Base-by-base conservation (phyloP, 1,139 yeast genomes). In the Magnusiomyces magnusii region DNA sequence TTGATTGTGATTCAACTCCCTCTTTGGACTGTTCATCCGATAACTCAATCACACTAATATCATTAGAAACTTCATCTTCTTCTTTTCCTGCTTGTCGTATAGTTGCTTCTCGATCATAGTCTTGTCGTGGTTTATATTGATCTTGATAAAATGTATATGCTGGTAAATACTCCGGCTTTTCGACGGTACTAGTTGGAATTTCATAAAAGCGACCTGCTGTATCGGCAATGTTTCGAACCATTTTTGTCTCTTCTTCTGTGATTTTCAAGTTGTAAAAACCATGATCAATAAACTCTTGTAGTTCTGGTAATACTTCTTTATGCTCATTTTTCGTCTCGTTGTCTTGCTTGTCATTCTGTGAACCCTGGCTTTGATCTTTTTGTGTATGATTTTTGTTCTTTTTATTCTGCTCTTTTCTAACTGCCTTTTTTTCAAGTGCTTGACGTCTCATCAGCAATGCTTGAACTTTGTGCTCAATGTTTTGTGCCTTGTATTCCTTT, bases 391-490 rank as follows among this genome's bases (percentile, higher is more conserved):
- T 41, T 13, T 60, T 58, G 19, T 58, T 55, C 23, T 53, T 42
- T 36, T 27, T 19, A 5, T 44, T 44, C 49, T 44, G 25, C 21
- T 27, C 49, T 54, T 55, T 34, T 53, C 60, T 34, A 59, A 60
- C 58, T 5, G 49, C 49, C 5, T 62, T 62, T 54, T 63, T 60
- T 44, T 59, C 63, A n/a, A 65, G 57, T 1, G 70, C 69, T 15
- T 52, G 56, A 51, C 62, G 62, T 15, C 69, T 65, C 58, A 63
- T 61, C 41, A 58, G 55, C 66, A 67, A 63, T 51, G 66, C 61
- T 7, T 49, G 56, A n/a, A 67, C 65, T 25, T 62, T 62, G 51
- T 68, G 63, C 31, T 54, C 62, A 42, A 59, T 62, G 17, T 62
- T 51, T 58, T 66, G 70, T 25, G 58, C 58, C 60, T 21, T 44